Evolutionary conservation across 164 flowering plant genomes (phyloP), one percentile per base, ranked within the genome.

Genomic region (Kalanchoe fedtschenkoi): DNA sequence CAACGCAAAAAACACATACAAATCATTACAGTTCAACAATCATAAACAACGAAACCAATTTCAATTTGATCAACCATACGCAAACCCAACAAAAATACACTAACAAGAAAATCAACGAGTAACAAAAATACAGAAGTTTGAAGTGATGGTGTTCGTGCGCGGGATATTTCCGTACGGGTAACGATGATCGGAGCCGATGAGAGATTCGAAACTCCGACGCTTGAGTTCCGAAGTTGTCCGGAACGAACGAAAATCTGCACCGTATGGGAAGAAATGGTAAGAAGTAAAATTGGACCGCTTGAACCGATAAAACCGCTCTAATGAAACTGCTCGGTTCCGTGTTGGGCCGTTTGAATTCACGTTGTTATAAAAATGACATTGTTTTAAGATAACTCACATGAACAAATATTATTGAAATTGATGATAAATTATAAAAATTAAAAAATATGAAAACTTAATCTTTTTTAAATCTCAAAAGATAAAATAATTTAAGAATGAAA

Each of bases 151-250:
- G 39, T 37, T 2, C 19, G 21, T 44, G 22, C 19, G 5, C 10
- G 51, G 9, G 10, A 19, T 1, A 19, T 19, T n/a, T n/a, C 51
- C 51, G 24, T 8, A 44, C 7, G 51, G 51, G 21, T 44, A 44
- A 44, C 24, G 51, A 44, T 44, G n/a, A n/a, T 39, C 51, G 51
- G 51, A 44, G 51, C 24, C 51, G 51, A 44, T 44, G 51, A 44
- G 51, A n/a, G 51, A 44, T 1, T 44, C 51, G 51, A 44, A 44
- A 26, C 51, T 44, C 51, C 22, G 51, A 19, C 2, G 51, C 22
- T n/a, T n/a, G n/a, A 19, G 24, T 44, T n/a, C 26, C 51, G 26
- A 44, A n/a, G 7, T 2, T 44, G 51, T 19, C 24, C 21, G 51
- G 3, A 44, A 11, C 9, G 13, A 39, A 39, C 1, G 51, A 44